phyloP scores from a whole-genome alignment of 2,329 filamentous ascomycete genomes.

The Paracorniculantispora psalliotae region DNA sequence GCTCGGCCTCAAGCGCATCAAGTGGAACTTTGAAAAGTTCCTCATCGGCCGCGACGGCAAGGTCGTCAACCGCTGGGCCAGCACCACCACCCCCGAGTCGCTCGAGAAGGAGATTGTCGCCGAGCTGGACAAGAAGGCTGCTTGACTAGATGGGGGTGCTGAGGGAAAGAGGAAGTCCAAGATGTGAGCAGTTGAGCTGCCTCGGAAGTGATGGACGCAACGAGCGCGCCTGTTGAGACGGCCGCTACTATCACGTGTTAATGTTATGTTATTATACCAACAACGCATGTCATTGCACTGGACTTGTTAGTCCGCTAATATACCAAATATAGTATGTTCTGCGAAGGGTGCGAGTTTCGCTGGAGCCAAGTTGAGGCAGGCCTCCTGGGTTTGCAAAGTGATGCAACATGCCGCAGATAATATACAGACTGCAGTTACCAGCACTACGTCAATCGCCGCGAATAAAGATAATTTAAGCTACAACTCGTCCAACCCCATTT shows the following conservation, averaged over 20 bases:
- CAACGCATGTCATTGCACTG: background rate
- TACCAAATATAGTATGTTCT: constrained; percentile 1
- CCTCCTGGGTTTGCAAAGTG: background rate
- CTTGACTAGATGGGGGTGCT: background rate
- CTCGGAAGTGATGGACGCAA: background rate
- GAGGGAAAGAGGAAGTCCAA: background rate
- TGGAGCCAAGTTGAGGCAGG: too few species aligned
- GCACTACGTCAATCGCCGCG: background rate
- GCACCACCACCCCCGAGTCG: constrained; percentile 77
- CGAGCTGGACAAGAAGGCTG: constrained; percentile 56
- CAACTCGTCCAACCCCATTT: background rate
- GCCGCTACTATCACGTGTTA: background rate
- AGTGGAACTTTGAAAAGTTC: constrained; percentile 99
- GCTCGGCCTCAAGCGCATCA: constrained; percentile 82
- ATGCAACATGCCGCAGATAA: background rate
- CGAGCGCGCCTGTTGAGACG: background rate
- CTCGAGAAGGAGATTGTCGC: constrained; percentile 72
- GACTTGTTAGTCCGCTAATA: background rate
- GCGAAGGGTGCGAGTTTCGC: background rate
- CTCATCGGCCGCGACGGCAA: constrained; percentile 79
- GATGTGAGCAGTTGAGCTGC: background rate
- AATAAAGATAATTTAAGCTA: background rate
- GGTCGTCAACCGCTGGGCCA: constrained; percentile 83
- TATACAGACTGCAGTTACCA: too few species aligned
- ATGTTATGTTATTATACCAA: background rate